phyloP scores from a whole-genome alignment of 257 asterid species.

The Solanum medicagineum region DNA sequence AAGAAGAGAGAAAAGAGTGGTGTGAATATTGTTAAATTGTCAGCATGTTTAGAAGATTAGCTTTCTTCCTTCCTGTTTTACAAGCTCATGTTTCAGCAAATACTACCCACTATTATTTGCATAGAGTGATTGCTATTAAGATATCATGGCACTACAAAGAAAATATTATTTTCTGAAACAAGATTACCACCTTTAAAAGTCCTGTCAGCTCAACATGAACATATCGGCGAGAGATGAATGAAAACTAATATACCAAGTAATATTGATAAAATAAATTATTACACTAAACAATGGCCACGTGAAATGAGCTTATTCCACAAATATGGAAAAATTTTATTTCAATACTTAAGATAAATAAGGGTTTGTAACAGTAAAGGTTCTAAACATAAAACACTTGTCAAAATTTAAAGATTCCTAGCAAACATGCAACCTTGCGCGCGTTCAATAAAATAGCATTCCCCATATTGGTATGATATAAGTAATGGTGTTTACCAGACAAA shows the following conservation, averaged over 20 bases:
- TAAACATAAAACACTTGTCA: neutral
- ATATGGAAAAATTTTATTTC: neutral
- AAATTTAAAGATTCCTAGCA: neutral
- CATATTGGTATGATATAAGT: neutral
- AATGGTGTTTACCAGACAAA: neutral
- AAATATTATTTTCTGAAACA: neutral
- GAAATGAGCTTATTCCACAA: neutral
- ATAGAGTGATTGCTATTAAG: neutral
- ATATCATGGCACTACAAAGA: neutral
- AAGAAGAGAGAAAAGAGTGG: neutral
- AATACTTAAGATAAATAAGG: neutral
- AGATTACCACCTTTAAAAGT: neutral
- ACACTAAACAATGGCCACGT: neutral
- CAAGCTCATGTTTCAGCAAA: neutral
- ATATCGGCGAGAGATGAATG: neutral
- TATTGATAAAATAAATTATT: neutral
- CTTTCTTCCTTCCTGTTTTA: neutral
- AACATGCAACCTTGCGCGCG: neutral
- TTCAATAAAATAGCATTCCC: neutral
- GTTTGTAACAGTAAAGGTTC: neutral
- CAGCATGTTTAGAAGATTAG: neutral
- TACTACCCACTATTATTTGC: neutral
- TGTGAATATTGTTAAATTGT: neutral
- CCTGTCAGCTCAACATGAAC: neutral
- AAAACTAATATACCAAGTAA: neutral